Percentiles rank a stretch among this genome's conserved stretches.
These are phyloP conservation scores for Solanum etuberosum DNA, from an alignment of 257 asterid genomes.

Conservation along the genomic window DNA sequence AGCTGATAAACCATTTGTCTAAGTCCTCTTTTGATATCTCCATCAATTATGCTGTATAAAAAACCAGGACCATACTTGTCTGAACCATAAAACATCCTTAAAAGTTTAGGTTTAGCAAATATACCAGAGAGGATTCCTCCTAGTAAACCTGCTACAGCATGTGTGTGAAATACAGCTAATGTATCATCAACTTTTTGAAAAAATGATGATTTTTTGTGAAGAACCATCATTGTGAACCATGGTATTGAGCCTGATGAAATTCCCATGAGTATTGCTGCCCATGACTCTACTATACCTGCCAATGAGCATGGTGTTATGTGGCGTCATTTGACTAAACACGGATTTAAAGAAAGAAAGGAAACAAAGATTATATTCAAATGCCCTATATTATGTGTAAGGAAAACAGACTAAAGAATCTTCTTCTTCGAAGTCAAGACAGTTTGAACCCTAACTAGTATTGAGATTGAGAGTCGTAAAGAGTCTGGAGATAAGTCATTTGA, in stretches of 20 bases:
- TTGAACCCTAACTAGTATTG: no score
- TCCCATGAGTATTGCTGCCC: constrained; percentile 77
- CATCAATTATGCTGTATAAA: constrained; percentile 24
- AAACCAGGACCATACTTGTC: constrained; percentile 26
- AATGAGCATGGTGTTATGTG: background rate
- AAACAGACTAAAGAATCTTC: no score
- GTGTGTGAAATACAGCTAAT: constrained; percentile 58
- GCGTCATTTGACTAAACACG: no score
- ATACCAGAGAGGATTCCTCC: constrained; percentile 62
- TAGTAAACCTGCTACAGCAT: constrained; percentile 54
- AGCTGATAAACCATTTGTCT: constrained; percentile 39
- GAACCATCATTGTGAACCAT: constrained; percentile 82
- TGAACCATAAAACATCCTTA: constrained; percentile 9
- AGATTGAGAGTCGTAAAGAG: no score
- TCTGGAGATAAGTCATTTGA: no score
- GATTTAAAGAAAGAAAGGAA: no score
- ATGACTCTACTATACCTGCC: constrained; percentile 57
- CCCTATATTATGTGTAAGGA: no score
- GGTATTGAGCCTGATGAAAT: constrained; percentile 53
- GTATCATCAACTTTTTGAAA: constrained; percentile 63
- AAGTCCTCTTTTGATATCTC: constrained; percentile 13
- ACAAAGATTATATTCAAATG: no score
- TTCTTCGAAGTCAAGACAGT: no score
- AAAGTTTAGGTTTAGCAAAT: constrained; percentile 44
- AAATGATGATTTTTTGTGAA: constrained; percentile 52